A percentile compares a stretch with the other conserved stretches of the same genome.
Conservation (phyloP, 2,329 filamentous ascomycete genomes). For the Cordyceps farinosa region DNA sequence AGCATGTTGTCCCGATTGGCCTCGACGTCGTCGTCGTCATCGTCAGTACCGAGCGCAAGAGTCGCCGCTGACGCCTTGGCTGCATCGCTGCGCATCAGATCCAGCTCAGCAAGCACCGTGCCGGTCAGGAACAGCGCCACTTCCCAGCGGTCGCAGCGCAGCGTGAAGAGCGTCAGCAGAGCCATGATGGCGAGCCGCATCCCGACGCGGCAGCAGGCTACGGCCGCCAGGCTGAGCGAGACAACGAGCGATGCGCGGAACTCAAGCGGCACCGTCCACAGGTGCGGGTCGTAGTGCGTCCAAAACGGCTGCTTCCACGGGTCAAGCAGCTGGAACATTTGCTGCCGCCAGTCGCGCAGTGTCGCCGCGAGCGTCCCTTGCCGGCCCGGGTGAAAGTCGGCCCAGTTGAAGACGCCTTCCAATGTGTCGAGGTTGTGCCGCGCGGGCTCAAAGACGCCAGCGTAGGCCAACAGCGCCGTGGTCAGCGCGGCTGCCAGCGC, state of each 20-base stretch:
- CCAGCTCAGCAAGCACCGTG: slow-evolving; percentile 6
- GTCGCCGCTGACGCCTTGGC: neutral
- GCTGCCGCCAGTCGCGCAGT: slow-evolving; percentile 1
- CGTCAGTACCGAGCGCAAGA: neutral
- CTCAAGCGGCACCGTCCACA: slow-evolving; percentile 17
- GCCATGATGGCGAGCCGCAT: slow-evolving; percentile 4
- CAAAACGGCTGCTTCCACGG: slow-evolving; percentile 1
- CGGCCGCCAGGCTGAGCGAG: neutral
- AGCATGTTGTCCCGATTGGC: neutral
- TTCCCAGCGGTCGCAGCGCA: slow-evolving; percentile 14
- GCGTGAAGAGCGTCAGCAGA: neutral
- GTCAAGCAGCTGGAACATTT: neutral
- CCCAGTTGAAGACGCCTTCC: neutral
- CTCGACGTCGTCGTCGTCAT: neutral
- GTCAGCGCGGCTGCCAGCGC: neutral
- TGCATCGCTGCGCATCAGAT: neutral
- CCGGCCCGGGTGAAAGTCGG: slow-evolving; percentile 10
- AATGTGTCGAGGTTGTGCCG: neutral
- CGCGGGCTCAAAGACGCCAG: slow-evolving; percentile 5
- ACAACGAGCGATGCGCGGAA: slow-evolving; percentile 14
- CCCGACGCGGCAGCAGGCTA: neutral
- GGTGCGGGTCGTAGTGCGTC: slow-evolving; percentile 13
- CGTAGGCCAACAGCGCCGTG: slow-evolving; percentile 2
- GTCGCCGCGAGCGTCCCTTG: neutral
- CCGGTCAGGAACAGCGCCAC: slow-evolving; percentile 9